Evolutionary conservation across 1,284 basidiomycete species (phyloP), one percentile per base, ranked within the genome.

Genomic region (Sporisorium sorghi): DNA sequence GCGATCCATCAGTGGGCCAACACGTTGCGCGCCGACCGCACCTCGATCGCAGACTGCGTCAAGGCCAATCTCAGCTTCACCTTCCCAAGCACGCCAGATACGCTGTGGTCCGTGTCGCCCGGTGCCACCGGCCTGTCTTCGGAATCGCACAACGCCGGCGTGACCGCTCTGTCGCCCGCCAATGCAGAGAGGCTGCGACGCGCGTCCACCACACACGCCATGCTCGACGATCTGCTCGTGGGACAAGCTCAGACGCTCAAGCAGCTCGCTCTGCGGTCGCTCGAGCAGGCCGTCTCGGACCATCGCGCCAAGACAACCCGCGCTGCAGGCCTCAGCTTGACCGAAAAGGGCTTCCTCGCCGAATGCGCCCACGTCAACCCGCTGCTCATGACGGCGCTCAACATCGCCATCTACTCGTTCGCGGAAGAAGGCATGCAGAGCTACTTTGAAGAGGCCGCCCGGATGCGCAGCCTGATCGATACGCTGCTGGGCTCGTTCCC

Each of bases 1-100:
- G 69, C 69, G 3, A 72, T 72, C 30, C 63, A 72, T 42, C 69
- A 63, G 50, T 72, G 69, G 69, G 69, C 69, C 11, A 66, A 60
- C 1, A 72, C 62, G 28, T 32, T 72, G 32, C 58, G 69, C 8
- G 54, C 63, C 3, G 69, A 72, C 47, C 55, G 69, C 5, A 60
- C 63, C 3, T 58, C 55, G 17, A 66, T 72, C 35, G 46, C 69
- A 3, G 69, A 72, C 35, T 72, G 69, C 43, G 69, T 72, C 21
- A 54, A 55, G 30, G 63, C 62, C 0, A 66, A 72, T 40, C 58
- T 72, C 28, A 62, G 23, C 46, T 66, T 72, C 21, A 46, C 55
- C 12, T 58, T 58, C 9, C 47, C 69, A 1, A 21, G 32, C 2
- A 62, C 69, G n/a, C 69, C 69, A 0, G 69, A 72, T 19, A 65